A percentile compares a stretch with the other conserved stretches of the same genome.
Conservation (phyloP, 371 early-diverging fungal genomes). For the Saksenaea vasiformis region DNA sequence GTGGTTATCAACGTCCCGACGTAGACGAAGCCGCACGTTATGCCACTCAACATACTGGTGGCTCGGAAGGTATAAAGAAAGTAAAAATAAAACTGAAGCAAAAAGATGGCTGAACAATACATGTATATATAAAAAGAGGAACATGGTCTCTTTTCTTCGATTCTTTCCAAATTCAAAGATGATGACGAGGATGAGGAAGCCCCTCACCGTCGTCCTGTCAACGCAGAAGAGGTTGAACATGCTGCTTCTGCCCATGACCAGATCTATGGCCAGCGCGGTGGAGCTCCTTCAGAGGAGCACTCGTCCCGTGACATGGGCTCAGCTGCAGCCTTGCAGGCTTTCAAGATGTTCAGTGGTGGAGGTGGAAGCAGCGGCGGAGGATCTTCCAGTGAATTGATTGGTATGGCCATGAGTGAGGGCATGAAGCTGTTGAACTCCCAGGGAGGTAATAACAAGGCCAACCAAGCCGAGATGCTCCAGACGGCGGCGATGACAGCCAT, state of each 20-base stretch:
- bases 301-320: conserved; percentile 47
- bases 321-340: conserved; percentile 54
- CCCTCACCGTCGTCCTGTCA: conserved; percentile 27
- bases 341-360: conserved; percentile 49
- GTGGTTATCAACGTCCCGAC: conserved; percentile 22
- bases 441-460: conserved; percentile 9
- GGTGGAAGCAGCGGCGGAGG: conserved; percentile 25
- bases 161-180: conserved; percentile 25
- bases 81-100: background rate
- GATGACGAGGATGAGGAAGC: conserved; percentile 29
- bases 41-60: conserved; percentile 37
- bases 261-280: conserved; percentile 36
- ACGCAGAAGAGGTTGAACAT: conserved; percentile 31
- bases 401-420: conserved; percentile 55
- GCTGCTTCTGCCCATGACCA: conserved; percentile 36
- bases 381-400: conserved; percentile 33
- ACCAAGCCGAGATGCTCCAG: conserved; percentile 14
- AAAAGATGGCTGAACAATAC: background rate
- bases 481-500: conserved; percentile 15
- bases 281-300: conserved; percentile 19
- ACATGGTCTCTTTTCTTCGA: conserved; percentile 30
- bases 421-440: conserved; percentile 40
- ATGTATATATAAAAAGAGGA: conserved; percentile 10
- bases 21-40: conserved; percentile 28
- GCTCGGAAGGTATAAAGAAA: conserved; percentile 23